Conservation (phyloP, 371 early-diverging fungal genomes). For the Mortierella sp. region DNA sequence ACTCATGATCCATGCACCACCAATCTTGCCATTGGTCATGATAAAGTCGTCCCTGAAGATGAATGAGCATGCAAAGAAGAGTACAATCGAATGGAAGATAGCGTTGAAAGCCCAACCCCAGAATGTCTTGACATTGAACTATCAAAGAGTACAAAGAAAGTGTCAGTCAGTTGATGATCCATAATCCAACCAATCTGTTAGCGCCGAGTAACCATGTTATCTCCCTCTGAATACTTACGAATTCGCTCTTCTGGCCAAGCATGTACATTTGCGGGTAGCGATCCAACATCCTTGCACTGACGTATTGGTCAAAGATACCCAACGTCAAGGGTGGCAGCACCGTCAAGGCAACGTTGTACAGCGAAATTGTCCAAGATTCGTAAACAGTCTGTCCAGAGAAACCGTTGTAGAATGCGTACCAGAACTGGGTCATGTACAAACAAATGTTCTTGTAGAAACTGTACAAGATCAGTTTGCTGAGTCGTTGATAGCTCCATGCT, state of each 20-base stretch:
- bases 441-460: constrained; percentile 98
- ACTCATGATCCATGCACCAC: constrained; percentile 86
- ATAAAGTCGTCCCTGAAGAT: constrained; percentile 72
- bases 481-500: constrained; percentile 92
- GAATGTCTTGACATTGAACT: constrained; percentile 91
- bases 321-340: constrained; percentile 89
- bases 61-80: constrained; percentile 42
- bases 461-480: constrained; percentile 87
- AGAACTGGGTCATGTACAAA: constrained; percentile 97
- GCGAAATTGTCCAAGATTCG: constrained; percentile 94
- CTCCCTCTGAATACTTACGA: constrained; percentile 61
- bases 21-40: constrained; percentile 69
- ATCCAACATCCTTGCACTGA: constrained; percentile 92
- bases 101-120: constrained; percentile 96
- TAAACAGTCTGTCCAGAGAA: constrained; percentile 94
- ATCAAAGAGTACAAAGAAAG: background rate
- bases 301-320: constrained; percentile 95
- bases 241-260: constrained; percentile 89
- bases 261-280: constrained; percentile 97
- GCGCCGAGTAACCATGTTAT: no score
- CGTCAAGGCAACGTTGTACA: constrained; percentile 92
- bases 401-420: constrained; percentile 92
- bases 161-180: background rate
- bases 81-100: constrained; percentile 83
- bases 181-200: no score